These are phyloP conservation scores for Wickerhamiella kazuoi DNA, from an alignment of 805 yeast genomes.

Conservation along the genomic window DNA sequence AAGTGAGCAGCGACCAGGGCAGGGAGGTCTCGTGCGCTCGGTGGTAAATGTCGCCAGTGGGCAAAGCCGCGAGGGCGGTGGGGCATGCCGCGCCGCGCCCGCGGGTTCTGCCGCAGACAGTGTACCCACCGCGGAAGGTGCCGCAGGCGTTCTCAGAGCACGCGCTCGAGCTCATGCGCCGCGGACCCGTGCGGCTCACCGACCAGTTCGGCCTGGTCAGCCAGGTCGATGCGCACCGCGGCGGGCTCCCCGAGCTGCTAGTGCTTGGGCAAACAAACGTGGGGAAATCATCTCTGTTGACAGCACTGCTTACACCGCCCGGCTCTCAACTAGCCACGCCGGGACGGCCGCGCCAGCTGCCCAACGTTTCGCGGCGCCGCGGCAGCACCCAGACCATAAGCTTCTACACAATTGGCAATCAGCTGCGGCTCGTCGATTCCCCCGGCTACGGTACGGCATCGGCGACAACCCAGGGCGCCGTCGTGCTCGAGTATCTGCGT, in stretches of 20 bases:
- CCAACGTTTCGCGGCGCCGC: constrained; percentile 28
- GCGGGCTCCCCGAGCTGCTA: constrained; percentile 44
- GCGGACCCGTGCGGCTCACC: constrained; percentile 13
- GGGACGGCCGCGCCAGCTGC: constrained; percentile 27
- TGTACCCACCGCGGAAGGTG: not conserved
- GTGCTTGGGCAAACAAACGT: constrained; percentile 71
- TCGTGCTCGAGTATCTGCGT: constrained; percentile 44
- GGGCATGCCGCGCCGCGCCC: too few relatives aligned
- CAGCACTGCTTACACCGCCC: constrained; percentile 29
- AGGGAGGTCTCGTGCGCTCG: too few relatives aligned
- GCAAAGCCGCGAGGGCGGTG: too few relatives aligned
- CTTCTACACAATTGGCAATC: constrained; percentile 48
- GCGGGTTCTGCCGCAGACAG: not conserved
- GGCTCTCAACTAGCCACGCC: constrained; percentile 3
- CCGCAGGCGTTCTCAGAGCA: constrained; percentile 16
- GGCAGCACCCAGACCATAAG: constrained; percentile 44
- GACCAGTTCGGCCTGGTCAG: constrained; percentile 19
- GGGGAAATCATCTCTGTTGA: constrained; percentile 68
- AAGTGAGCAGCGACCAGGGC: too few relatives aligned
- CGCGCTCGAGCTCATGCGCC: constrained; percentile 16
- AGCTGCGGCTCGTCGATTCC: constrained; percentile 54
- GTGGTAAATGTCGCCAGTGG: too few relatives aligned
- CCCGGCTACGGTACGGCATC: constrained; percentile 85
- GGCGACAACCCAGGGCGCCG: constrained; percentile 45
- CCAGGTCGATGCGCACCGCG: constrained; percentile 6